Evolutionary conservation across 75 land plant genomes (phyloP).

Genomic region (Gnetum montanum): DNA sequence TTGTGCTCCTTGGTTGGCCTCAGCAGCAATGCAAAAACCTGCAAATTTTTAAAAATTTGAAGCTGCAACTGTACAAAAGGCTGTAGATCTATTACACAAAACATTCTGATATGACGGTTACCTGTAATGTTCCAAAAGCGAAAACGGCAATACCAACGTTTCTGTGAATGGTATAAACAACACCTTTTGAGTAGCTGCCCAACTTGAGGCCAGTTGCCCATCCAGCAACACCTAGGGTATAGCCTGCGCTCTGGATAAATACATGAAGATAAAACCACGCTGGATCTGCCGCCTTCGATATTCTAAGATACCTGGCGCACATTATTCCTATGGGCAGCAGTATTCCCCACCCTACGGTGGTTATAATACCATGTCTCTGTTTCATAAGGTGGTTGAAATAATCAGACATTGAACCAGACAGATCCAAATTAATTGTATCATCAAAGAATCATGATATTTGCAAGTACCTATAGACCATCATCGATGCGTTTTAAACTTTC

Average conservation of each 20-base stretch:
- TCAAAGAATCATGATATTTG: no score
- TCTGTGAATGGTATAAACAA: conserved; percentile 22
- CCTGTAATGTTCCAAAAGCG: conserved; percentile 42
- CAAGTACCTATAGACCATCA: no score
- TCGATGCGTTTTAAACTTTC: no score
- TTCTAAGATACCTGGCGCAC: conserved; percentile 53
- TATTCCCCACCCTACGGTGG: conserved; percentile 65
- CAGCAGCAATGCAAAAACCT: conserved; percentile 42
- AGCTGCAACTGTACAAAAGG: not conserved
- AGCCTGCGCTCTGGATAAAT: conserved; percentile 49
- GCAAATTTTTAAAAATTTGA: not conserved
- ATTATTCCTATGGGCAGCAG: conserved; percentile 57
- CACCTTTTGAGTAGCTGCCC: conserved; percentile 23
- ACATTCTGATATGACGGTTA: conserved; percentile 1
- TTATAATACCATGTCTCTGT: conserved; percentile 35
- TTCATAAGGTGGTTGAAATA: no score
- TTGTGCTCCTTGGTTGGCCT: conserved; percentile 60
- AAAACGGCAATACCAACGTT: conserved; percentile 54
- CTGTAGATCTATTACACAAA: not conserved
- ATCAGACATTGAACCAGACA: no score
- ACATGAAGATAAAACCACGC: conserved; percentile 78
- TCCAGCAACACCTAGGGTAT: conserved; percentile 52
- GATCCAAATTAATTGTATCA: no score
- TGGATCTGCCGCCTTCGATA: conserved; percentile 40
- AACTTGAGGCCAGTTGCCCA: conserved; percentile 72